Evolutionary conservation across 176 grass and related monocot genomes (phyloP), one percentile per base, ranked within the genome.

Genomic region (Eleusine indica): DNA sequence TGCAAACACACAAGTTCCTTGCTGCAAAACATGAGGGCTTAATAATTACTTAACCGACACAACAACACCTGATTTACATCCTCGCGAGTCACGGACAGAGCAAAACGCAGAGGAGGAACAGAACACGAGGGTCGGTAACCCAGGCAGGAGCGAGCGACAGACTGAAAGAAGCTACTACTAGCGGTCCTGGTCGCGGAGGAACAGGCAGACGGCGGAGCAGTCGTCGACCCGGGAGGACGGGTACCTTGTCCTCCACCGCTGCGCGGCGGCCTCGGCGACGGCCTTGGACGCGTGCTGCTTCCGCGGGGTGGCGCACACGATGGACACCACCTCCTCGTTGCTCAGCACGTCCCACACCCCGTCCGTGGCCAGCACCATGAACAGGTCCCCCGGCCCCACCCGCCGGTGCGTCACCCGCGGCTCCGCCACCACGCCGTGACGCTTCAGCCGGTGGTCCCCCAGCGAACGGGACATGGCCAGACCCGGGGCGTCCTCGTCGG

Each of bases 301-400:
- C 52, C 80, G 40, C 35, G 82, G 78, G 19, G 89, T 89, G 21
- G 88, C 71, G 75, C 83, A 92, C 25, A 96, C 97, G 52, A 89
- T 96, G 19, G 91, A 90, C 30, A 92, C 93, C 15, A 96, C 97
- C 63, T 94, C 85, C 78, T 99, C 88, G 56, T 99, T 99, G 82
- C 86, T 96, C 5, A 99, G 86, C 80, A 94, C 93, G 82, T 99
- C 97, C 97, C 97, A 99, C 82, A 99, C 97, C 29, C 97, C 97
- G 47, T 99, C 97, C 1, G 82, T 82, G 1, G 97, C 97, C 0
- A 99, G 86, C 53, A 99, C 62, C 37, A 96, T 75, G 84, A 99
- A 99, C 19, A 89, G 88, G 58, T 99, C 97, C 35, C 71, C 83
- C 19, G 30, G 29, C 28, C 46, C 78, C 12, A 99, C 66, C 4